These are phyloP conservation scores for Parasitella parasitica DNA, from an alignment of 371 early-diverging fungal genomes.

Conservation along the genomic window DNA sequence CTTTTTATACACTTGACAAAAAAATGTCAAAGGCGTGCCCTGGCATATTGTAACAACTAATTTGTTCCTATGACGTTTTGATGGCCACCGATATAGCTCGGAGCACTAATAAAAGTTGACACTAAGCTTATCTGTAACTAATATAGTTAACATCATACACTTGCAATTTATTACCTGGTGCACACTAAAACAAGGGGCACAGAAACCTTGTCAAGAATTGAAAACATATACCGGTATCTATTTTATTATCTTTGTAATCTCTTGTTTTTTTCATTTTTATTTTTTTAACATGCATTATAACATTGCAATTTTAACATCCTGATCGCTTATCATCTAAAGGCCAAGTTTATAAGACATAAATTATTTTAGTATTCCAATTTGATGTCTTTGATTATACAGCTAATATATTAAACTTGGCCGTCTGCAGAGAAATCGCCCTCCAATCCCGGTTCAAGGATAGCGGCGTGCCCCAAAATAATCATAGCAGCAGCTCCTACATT, in stretches of 20 bases:
- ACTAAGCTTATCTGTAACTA: background rate
- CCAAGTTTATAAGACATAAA: too few relatives aligned
- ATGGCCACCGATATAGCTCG: background rate
- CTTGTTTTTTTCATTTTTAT: too few relatives aligned
- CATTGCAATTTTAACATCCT: too few relatives aligned
- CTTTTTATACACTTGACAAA: conserved; percentile 5
- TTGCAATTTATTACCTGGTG: background rate
- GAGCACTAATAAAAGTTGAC: background rate
- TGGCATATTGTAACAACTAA: background rate
- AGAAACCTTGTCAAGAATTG: too few relatives aligned
- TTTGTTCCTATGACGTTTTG: conserved; percentile 2
- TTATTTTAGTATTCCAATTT: too few relatives aligned
- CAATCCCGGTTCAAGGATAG: conserved; percentile 62
- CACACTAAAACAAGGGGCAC: conserved; percentile 3
- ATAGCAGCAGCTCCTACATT: conserved; percentile 59
- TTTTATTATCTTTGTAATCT: too few relatives aligned
- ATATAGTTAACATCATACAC: background rate
- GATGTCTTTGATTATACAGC: too few relatives aligned
- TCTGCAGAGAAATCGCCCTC: conserved; percentile 63
- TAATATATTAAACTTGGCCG: conserved; percentile 39
- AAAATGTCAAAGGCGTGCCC: background rate
- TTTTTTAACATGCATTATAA: too few relatives aligned
- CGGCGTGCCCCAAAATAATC: conserved; percentile 63
- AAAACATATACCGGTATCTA: too few relatives aligned
- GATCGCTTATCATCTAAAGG: too few relatives aligned